Evolutionary conservation across 2,329 filamentous ascomycete genomes (phyloP).

Genomic region (Fusarium xylarioides): DNA sequence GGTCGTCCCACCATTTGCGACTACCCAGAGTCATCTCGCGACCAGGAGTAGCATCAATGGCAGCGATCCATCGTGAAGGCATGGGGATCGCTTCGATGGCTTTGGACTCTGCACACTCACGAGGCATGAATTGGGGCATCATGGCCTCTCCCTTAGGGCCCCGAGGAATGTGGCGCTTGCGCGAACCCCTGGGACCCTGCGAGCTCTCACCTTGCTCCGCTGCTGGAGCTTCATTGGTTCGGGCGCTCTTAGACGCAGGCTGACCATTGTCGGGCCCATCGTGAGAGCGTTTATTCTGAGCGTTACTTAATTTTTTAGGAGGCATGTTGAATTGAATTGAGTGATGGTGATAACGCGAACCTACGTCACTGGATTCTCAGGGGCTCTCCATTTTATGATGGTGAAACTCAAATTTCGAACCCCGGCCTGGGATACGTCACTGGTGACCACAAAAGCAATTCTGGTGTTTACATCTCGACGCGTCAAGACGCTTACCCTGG

Average conservation of each 20-base stretch:
- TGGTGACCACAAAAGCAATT: too few relatives aligned
- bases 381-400: neutral
- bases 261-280: neutral
- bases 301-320: neutral
- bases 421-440: too few relatives aligned
- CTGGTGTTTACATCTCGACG: neutral
- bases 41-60: too few relatives aligned
- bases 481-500: neutral
- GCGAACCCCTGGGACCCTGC: neutral
- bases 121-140: conserved; percentile 8
- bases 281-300: neutral
- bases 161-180: conserved; percentile 1
- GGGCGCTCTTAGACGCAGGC: conserved; percentile 5
- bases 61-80: too few relatives aligned
- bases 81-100: too few relatives aligned
- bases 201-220: neutral
- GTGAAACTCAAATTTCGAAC: too few relatives aligned
- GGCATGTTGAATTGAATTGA: neutral
- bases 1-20: conserved; percentile 32
- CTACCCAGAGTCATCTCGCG: neutral
- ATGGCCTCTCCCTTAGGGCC: conserved; percentile 29
- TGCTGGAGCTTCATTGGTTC: neutral
- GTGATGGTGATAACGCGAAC: neutral
- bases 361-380: neutral
- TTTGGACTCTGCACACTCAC: too few relatives aligned